Base-by-base conservation (phyloP, 1,284 basidiomycete species). In the Moesziomyces parantarcticus region DNA sequence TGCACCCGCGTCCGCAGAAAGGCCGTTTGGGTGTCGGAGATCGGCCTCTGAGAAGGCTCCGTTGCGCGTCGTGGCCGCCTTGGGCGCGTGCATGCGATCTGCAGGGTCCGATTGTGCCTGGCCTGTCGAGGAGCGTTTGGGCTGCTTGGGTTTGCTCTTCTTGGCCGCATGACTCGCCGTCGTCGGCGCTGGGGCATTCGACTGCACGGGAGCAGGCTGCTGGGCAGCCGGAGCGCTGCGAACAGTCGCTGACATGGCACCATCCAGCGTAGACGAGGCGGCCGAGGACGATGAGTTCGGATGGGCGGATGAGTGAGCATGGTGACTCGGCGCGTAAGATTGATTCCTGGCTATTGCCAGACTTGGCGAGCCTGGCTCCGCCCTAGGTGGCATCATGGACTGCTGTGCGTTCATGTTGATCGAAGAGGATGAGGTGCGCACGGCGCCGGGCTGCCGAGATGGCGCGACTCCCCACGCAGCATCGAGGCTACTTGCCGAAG, bases 401-500 rank as follows among this genome's bases (percentile, higher is more conserved):
- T 54, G 45, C 5, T 42, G 45, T 23, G 43, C 46, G 42, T 20
- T 48, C 39, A 50, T 47, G 23, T 39, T 26, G 7, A 36, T 47
- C 7, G 9, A 21, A 1, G 52, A 66, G 11, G 34, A 26, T 11
- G 44, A 39, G 16, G 52, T 44, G 21, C 48, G 59, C 16, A 43
- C 18, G 18, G 44, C 20, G 9, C 14, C 9, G 8, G 56, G 46
- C 7, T 54, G 45, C 2, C 36, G 59, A 3, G 59, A 39, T 26
- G 55, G 43, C 16, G 43, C 47, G 26, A 22, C 36, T 8, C 54
- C 55, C 65, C 65, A 68, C 23, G 52, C 65, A 20, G 59, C 59
- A 36, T 68, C 65, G 21, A 68, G 59, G 39, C 65, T 68, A 52
- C 55, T 68, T 50, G 51, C 65, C 13, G 59, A 54, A 3, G 59